phyloP scores from a whole-genome alignment of 2,329 filamentous ascomycete species.

The Trichoderma asperellum region DNA sequence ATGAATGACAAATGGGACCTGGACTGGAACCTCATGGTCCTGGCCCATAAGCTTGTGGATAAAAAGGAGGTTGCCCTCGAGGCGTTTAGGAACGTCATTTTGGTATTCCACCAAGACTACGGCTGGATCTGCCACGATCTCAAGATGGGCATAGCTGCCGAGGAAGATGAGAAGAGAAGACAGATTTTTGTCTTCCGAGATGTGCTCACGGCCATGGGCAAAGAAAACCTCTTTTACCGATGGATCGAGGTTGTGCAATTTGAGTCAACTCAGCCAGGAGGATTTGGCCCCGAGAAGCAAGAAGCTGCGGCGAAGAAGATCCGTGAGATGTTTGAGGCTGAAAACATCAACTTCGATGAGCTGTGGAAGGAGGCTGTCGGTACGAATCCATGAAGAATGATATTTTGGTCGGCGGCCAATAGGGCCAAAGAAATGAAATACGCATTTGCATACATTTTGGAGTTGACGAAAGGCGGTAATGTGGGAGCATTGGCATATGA shows the following conservation, averaged over 20 bases:
- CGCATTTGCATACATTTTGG: neutral
- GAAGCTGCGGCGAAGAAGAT: slow-evolving; percentile 73
- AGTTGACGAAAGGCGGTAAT: neutral
- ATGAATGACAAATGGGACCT: slow-evolving; percentile 87
- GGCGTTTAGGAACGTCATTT: slow-evolving; percentile 71
- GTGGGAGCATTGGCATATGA: neutral
- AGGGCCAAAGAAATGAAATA: neutral
- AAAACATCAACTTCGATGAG: slow-evolving; percentile 80
- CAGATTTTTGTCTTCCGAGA: slow-evolving; percentile 84
- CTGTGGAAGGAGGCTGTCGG: slow-evolving; percentile 72
- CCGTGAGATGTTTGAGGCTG: slow-evolving; percentile 71
- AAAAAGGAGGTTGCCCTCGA: slow-evolving; percentile 62
- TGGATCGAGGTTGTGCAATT: slow-evolving; percentile 94
- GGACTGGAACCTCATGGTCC: slow-evolving; percentile 80
- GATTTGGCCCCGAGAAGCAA: slow-evolving; percentile 77
- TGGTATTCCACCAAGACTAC: slow-evolving; percentile 68
- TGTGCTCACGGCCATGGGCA: slow-evolving; percentile 72
- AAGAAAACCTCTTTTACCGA: slow-evolving; percentile 86
- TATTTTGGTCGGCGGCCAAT: neutral
- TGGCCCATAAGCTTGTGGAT: slow-evolving; percentile 71
- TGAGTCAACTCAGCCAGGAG: slow-evolving; percentile 77
- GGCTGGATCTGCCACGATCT: slow-evolving; percentile 68
- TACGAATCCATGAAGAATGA: slow-evolving; percentile 29
- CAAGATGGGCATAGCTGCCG: slow-evolving; percentile 55
- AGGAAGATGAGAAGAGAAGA: slow-evolving; percentile 66